These are phyloP conservation scores for Backusella sp. DNA, from an alignment of 192 early-diverging fungal species.

Conservation along the genomic window DNA sequence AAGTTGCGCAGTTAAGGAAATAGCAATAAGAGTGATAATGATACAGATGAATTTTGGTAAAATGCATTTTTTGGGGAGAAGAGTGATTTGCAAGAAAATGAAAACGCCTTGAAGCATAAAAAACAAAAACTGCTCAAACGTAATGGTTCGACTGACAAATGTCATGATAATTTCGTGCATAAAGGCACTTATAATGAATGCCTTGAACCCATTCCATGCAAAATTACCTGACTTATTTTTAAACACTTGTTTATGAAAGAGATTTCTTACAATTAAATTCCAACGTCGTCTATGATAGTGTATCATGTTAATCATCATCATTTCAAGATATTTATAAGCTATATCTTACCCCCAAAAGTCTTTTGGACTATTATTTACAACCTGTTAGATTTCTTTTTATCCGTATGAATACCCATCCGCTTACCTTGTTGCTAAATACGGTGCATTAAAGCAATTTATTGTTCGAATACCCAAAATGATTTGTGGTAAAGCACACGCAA, in stretches of 20 bases:
- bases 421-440: conserved; percentile 4
- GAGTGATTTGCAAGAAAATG: not conserved
- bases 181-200: not conserved
- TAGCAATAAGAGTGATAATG: not conserved
- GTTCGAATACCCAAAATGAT: not conserved
- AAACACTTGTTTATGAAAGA: conserved; percentile 1
- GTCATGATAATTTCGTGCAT: conserved; percentile 12
- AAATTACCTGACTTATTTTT: not conserved
- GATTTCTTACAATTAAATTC: conserved; percentile 2
- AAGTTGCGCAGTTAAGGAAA: not conserved
- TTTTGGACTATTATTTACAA: not conserved
- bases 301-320: not conserved
- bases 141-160: not conserved
- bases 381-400: not conserved
- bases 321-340: not conserved
- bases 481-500: not conserved
- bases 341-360: conserved; percentile 4
- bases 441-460: not conserved
- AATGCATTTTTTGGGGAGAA: not conserved
- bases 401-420: too few relatives aligned
- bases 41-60: not conserved
- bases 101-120: conserved; percentile 4
- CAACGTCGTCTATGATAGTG: not conserved
- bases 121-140: not conserved
- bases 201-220: not conserved